phyloP scores from a whole-genome alignment of 140 eudicot species.

The Flaveria floridana region DNA sequence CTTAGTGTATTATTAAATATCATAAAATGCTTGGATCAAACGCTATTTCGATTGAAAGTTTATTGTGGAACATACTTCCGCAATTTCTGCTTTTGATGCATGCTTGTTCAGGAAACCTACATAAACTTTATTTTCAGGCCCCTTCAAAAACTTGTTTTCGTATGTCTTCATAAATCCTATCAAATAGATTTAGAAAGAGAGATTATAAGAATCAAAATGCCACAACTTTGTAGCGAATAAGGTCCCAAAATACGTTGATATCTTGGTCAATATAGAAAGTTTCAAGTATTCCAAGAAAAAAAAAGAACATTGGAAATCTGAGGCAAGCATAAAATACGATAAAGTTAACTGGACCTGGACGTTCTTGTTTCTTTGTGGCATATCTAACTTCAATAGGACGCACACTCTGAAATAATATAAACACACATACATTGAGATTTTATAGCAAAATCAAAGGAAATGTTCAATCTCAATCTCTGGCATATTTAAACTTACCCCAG shows the following conservation, averaged over 20 bases:
- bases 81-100: slow-evolving; percentile 61
- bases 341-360: slow-evolving; percentile 61
- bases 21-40: slow-evolving; percentile 12
- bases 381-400: slow-evolving; percentile 72
- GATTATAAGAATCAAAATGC: slow-evolving; percentile 23
- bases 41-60: slow-evolving; percentile 1
- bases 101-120: slow-evolving; percentile 70
- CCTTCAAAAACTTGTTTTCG: slow-evolving; percentile 47
- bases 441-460: slow-evolving; percentile 20
- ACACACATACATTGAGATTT: slow-evolving; percentile 12
- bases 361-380: slow-evolving; percentile 77
- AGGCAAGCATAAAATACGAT: slow-evolving; percentile 1
- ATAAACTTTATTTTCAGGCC: slow-evolving; percentile 51
- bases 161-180: slow-evolving; percentile 27
- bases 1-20: slow-evolving; percentile 6
- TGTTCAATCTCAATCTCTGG: not conserved
- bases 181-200: slow-evolving; percentile 24
- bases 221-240: slow-evolving; percentile 1
- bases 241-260: slow-evolving; percentile 15
- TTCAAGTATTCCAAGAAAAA: slow-evolving; percentile 14
- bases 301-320: not conserved
- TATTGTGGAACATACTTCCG: slow-evolving; percentile 52
- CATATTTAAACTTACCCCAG: slow-evolving; percentile 55
- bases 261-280: slow-evolving; percentile 4
- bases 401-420: slow-evolving; percentile 39